Conservation (phyloP, 495 filamentous ascomycete species). For the Saxophila tyrrhenica region DNA sequence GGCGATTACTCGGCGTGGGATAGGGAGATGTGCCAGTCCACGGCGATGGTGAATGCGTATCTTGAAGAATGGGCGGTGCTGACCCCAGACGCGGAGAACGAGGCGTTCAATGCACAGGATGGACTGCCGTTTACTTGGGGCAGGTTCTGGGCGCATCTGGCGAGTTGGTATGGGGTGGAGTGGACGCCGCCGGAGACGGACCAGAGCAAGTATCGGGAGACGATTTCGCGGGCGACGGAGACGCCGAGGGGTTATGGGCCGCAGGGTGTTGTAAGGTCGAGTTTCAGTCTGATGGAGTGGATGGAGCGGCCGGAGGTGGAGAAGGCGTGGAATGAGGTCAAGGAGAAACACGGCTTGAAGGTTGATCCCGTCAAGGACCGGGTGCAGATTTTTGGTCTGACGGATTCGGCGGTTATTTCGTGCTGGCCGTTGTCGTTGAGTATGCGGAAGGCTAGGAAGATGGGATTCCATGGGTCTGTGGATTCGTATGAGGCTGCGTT, state of each 20-base stretch:
- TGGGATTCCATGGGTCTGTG: constrained; percentile 3
- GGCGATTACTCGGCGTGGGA: constrained; percentile 35
- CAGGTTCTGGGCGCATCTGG: constrained; percentile 6
- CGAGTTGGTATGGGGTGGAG: neutral
- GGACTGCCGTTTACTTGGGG: constrained; percentile 35
- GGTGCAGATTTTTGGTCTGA: neutral
- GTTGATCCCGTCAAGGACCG: constrained; percentile 1
- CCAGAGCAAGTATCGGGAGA: neutral
- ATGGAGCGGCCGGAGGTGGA: neutral
- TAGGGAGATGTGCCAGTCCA: constrained; percentile 28
- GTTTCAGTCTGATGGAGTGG: constrained; percentile 1
- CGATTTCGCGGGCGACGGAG: neutral
- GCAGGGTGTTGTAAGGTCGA: neutral
- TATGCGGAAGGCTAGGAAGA: constrained; percentile 3
- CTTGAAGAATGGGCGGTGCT: constrained; percentile 40
- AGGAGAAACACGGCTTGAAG: neutral
- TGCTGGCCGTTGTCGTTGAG: neutral
- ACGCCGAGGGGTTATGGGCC: neutral
- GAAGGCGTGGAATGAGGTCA: neutral
- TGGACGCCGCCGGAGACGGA: neutral
- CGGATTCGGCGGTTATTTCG: neutral
- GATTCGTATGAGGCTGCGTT: neutral
- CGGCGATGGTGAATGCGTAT: constrained; percentile 33
- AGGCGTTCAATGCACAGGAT: constrained; percentile 38
- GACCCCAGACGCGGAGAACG: constrained; percentile 24